phyloP scores from a whole-genome alignment of 495 filamentous ascomycete species.

The Neurospora hispaniola region DNA sequence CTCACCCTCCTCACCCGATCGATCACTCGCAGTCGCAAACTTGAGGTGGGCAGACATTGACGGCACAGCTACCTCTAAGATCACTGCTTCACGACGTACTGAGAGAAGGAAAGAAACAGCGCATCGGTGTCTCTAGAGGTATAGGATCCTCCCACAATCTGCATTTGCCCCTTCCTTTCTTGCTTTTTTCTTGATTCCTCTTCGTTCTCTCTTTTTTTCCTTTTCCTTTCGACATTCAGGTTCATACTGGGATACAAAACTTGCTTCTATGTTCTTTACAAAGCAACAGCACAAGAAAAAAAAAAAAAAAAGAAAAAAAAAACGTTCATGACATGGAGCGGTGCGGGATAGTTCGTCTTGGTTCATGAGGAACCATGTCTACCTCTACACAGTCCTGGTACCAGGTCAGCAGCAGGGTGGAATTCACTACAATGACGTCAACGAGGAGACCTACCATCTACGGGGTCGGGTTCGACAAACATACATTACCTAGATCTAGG shows the following conservation, averaged over 20 bases:
- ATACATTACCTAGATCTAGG: neutral
- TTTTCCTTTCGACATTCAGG: neutral
- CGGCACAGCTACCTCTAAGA: neutral
- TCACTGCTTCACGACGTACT: neutral
- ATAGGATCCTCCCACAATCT: neutral
- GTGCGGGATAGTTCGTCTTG: neutral
- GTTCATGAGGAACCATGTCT: neutral
- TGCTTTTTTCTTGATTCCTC: neutral
- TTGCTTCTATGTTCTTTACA: neutral
- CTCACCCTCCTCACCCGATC: neutral
- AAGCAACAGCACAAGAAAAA: neutral
- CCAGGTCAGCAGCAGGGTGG: neutral
- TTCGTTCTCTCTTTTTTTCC: neutral
- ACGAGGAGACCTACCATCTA: neutral
- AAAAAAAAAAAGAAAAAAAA: neutral
- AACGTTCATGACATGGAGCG: neutral
- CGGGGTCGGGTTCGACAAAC: neutral
- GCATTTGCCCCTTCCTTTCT: neutral
- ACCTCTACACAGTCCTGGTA: neutral
- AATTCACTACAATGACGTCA: neutral
- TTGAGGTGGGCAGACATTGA: neutral
- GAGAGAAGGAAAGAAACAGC: neutral
- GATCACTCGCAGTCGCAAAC: neutral
- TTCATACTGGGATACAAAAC: neutral
- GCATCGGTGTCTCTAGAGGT: neutral